Conservation (phyloP, 306 rosid species). For the Cucurbita moschata region DNA sequence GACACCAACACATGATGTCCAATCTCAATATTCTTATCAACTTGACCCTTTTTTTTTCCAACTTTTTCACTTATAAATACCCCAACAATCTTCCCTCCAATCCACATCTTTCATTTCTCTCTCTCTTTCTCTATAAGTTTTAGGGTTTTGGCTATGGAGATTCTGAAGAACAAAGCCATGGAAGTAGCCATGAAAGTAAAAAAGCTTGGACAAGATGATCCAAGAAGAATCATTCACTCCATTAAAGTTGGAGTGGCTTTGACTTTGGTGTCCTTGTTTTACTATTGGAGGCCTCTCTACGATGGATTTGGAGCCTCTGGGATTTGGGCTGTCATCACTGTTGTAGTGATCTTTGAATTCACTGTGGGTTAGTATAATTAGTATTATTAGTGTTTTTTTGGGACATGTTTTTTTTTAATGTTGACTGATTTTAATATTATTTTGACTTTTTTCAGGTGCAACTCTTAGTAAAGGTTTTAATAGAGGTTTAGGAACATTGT, state of each 20-base stretch:
- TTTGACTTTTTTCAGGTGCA: conserved; percentile 35
- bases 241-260: conserved; percentile 84
- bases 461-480: conserved; percentile 63
- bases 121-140: background rate
- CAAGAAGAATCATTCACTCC: conserved; percentile 75
- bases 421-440: background rate
- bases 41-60: background rate
- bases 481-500: conserved; percentile 67
- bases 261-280: conserved; percentile 62
- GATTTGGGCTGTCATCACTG: conserved; percentile 90
- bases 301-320: conserved; percentile 74
- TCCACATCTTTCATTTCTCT: background rate
- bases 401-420: background rate
- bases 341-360: conserved; percentile 77
- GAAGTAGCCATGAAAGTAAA: conserved; percentile 20
- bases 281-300: conserved; percentile 61
- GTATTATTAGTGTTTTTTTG: background rate
- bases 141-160: conserved; percentile 29
- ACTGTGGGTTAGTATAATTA: conserved; percentile 45
- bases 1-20: conserved; percentile 29
- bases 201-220: conserved; percentile 74
- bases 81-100: background rate
- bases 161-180: conserved; percentile 25
- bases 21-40: conserved; percentile 11
- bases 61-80: conserved; percentile 27